Evolutionary conservation across 176 grass and related monocot species (phyloP).

Genomic region (Cenchrus americanus): DNA sequence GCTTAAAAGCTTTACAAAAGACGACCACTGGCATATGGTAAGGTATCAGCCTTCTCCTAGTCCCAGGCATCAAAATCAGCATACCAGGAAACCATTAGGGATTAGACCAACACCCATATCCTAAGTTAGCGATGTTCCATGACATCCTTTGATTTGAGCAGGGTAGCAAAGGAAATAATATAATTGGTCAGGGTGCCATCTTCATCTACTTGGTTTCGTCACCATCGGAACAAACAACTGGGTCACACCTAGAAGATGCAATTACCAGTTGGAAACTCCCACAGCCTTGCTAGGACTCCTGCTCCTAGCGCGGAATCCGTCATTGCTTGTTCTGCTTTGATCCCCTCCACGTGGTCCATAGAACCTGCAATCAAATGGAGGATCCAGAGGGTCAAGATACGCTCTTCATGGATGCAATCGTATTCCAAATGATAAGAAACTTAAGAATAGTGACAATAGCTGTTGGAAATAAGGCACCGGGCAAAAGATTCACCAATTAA

Average conservation of each 20-base stretch:
- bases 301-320: conserved; percentile 43
- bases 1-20: conserved; percentile 31
- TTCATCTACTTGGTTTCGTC: conserved; percentile 43
- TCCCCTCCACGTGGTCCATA: conserved; percentile 43
- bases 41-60: conserved; percentile 29
- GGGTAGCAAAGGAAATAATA: conserved; percentile 30
- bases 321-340: conserved; percentile 34
- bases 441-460: neutral
- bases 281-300: conserved; percentile 58
- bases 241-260: conserved; percentile 12
- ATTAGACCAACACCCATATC: conserved; percentile 30
- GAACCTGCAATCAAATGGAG: conserved; percentile 46
- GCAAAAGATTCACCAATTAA: neutral
- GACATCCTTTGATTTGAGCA: conserved; percentile 26
- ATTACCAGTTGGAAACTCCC: conserved; percentile 56
- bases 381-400: neutral
- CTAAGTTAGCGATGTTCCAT: conserved; percentile 49
- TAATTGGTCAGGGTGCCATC: conserved; percentile 29
- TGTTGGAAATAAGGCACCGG: neutral
- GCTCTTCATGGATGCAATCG: neutral
- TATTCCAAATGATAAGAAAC: neutral
- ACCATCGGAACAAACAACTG: conserved; percentile 40
- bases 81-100: conserved; percentile 18
- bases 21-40: conserved; percentile 14
- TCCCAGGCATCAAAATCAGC: conserved; percentile 2